Base-by-base conservation (phyloP, 352 stramenopile genomes). In the Globisporangium viniferum region DNA sequence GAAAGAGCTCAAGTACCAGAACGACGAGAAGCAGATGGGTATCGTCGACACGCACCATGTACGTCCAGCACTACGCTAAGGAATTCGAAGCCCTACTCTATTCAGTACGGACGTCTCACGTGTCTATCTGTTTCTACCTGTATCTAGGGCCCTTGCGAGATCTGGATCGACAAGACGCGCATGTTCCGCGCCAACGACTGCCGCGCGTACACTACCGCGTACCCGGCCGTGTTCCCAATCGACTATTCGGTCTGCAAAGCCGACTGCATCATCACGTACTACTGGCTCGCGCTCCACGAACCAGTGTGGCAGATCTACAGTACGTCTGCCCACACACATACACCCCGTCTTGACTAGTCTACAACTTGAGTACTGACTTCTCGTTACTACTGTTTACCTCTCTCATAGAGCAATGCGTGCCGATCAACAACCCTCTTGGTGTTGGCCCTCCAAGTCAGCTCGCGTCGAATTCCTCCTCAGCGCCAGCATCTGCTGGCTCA, bases 211-310 rank as follows among this genome's bases (percentile, higher is more conserved):
- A 88, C 67, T 65, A 71, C 58, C 3, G 54, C 3, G 0, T 86
- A 84, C 67, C 84, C 84, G 12, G 81, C 80, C 8, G 59, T 77
- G 7, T 76, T 92, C 49, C 75, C 78, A 0, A 62, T 89, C 46
- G 74, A 90, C 64, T 89, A 75, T 49, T 79, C 77, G 12, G 66
- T 71, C 1, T 92, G 81, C 69, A 75, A 49, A 33, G 75, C 72
- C 46, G 75, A 82, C 27, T 88, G 81, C 35, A 71, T 46, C 12
- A 77, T 92, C 62, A 75, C 60, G 22, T 90, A 89, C 68, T 88
- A 85, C 78, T 87, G 78, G 80, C 22, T 88, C 49, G 76, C 80
- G 44, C 20, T 89, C 58, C 79, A 88, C 53, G 64, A 79, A 46
- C 62, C 72, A 15, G 73, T 78, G 24, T 88, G 79, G 81, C 79